phyloP scores from a whole-genome alignment of 306 rosid species.

The Heteromeles arbutifolia region DNA sequence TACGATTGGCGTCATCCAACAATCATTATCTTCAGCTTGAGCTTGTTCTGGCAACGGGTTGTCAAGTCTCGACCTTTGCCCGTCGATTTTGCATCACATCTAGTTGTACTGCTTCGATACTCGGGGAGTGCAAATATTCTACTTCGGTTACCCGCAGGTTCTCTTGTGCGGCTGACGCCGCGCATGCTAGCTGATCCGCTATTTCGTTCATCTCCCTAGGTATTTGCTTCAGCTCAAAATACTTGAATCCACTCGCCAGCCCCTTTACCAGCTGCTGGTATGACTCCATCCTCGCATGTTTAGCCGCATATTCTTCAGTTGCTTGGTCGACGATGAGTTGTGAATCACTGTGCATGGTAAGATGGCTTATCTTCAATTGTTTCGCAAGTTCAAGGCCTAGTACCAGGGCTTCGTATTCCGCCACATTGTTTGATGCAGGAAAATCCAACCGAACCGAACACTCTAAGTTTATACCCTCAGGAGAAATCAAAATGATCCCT shows the following conservation, averaged over 20 bases:
- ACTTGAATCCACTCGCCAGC: rapidly evolving
- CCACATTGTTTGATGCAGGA: too few species aligned
- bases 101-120: too few species aligned
- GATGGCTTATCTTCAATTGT: too few species aligned
- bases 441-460: too few species aligned
- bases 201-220: not conserved
- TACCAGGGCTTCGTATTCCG: too few species aligned
- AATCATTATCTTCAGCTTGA: too few species aligned
- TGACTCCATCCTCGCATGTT: not conserved
- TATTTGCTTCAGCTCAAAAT: not conserved
- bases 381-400: too few species aligned
- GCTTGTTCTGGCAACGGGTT: rapidly evolving
- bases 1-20: not conserved
- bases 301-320: not conserved
- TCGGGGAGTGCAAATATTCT: too few species aligned
- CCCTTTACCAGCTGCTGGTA: not conserved
- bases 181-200: rapidly evolving
- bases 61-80: too few species aligned
- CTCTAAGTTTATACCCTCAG: rapidly evolving
- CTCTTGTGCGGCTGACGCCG: too few species aligned
- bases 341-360: too few species aligned
- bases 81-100: not conserved
- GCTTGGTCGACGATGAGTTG: too few species aligned
- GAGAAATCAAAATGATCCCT: not conserved
- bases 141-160: rapidly evolving